These are phyloP conservation scores for Leccinum truebloodii DNA, from an alignment of 768 basidiomycete genomes.

Conservation along the genomic window DNA sequence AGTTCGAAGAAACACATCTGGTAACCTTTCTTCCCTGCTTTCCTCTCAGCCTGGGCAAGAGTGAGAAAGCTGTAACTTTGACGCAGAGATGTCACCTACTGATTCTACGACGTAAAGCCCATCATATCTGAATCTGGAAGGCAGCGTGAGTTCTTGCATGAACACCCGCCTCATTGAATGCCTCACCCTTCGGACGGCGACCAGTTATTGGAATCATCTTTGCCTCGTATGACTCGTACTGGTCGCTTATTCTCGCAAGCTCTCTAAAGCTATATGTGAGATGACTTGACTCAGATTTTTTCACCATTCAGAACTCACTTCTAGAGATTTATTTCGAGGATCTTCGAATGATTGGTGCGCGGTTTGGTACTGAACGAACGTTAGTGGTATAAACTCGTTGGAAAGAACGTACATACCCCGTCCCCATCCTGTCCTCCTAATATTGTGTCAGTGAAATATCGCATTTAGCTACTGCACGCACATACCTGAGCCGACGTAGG, in stretches of 20 bases:
- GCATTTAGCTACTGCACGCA: not conserved
- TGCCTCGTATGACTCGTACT: conserved; percentile 42
- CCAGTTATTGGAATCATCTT: conserved; percentile 13
- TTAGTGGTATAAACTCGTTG: not conserved
- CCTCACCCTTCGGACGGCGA: conserved; percentile 28
- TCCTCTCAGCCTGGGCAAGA: conserved; percentile 17
- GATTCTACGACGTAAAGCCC: conserved; percentile 32
- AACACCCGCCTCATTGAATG: not conserved
- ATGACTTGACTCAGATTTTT: not conserved
- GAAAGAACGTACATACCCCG: conserved; percentile 16
- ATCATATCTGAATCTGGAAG: conserved; percentile 33
- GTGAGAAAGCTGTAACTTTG: conserved; percentile 4
- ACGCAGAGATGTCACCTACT: conserved; percentile 13
- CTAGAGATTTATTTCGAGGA: conserved; percentile 20
- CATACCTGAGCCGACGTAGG: conserved; percentile 36
- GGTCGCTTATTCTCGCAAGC: conserved; percentile 33
- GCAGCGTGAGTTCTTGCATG: not conserved
- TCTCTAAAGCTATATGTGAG: conserved; percentile 21
- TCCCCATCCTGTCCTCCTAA: conserved; percentile 26
- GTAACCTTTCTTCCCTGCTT: conserved; percentile 20
- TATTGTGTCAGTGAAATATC: not conserved
- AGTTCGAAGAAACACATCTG: conserved; percentile 34
- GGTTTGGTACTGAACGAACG: conserved; percentile 21
- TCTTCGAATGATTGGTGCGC: conserved; percentile 27
- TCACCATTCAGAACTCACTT: conserved; percentile 9